Evolutionary conservation across 805 yeast genomes (phyloP), one percentile per base, ranked within the genome.

Genomic region (Spathaspora passalidarum): DNA sequence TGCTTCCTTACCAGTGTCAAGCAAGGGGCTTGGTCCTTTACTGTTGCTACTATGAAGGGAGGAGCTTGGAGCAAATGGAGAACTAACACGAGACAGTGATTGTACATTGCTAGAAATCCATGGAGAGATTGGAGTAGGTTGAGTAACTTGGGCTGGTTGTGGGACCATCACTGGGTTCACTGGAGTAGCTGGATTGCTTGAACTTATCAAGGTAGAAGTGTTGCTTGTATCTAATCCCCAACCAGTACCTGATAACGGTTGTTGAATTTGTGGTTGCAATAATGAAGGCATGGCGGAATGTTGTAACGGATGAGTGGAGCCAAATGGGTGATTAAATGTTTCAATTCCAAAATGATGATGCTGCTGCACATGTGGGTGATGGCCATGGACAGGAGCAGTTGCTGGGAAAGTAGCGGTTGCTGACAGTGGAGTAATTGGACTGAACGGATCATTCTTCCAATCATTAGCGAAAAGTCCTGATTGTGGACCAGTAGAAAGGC

Each of bases 51-150:
- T 43, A 38, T 45, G 36, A 18, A 51, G 38, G 6, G 53, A 23
- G 1, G 58, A 43, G 8, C 53, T 42, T 7, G 71, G 64, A 25
- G 65, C 63, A 50, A 71, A 72, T 3, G 77, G 77, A 5, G 75
- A 69, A 45, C 59, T 63, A 17, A 63, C 72, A 19, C 76, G 56
- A 2, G 74, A 68, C 47, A 50, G 61, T 5, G 65, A 53, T 42
- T 61, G 69, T 11, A 60, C 57, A 10, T 37, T 42, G 14, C 20
- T 36, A 7, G 68, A 50, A 32, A 62, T 44, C 77, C 76, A 72
- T 4, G 76, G 76, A 4, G 76, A 71, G 42, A 68, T 54, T 4
- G 75, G 73, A 10, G 42, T 23, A 10, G 21, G 67, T 49, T 66
- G 74, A 34, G 53, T 50, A 40, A 65, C 47, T 34, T 56, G 57